phyloP scores from a whole-genome alignment of 345 rosid genomes.

The Raphanus raphanistrum region DNA sequence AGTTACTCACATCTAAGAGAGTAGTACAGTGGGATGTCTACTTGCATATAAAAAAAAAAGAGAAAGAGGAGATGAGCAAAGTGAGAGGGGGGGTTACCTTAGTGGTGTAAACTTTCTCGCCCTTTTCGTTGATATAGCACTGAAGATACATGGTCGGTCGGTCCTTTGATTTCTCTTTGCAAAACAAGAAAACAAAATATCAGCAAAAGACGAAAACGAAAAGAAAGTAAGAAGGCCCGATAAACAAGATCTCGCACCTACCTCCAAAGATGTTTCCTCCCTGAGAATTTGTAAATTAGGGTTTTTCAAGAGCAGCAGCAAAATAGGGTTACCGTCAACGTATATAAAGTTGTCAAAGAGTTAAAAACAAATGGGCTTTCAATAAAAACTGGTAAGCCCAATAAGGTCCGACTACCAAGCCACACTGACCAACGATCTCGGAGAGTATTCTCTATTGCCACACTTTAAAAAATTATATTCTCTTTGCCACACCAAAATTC shows the following conservation, averaged over 20 bases:
- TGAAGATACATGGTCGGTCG: slow-evolving; percentile 61
- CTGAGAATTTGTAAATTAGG: slow-evolving; percentile 25
- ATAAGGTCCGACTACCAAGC: neutral
- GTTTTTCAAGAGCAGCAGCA: neutral
- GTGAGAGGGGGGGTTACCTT: slow-evolving; percentile 44
- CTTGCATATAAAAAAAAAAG: no score
- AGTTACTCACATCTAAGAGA: neutral
- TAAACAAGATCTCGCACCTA: slow-evolving; percentile 11
- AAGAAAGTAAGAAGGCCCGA: neutral
- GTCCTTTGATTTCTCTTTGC: neutral
- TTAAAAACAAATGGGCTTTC: slow-evolving; percentile 25
- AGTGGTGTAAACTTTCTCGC: slow-evolving; percentile 79
- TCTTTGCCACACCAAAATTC: no score
- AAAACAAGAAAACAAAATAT: neutral
- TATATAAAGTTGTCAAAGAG: neutral
- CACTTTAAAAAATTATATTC: no score
- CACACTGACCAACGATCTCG: neutral
- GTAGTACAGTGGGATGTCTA: no score
- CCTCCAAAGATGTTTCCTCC: slow-evolving; percentile 19
- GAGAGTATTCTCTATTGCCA: no score
- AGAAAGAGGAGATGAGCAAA: neutral
- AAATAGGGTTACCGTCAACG: neutral
- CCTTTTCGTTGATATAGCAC: slow-evolving; percentile 77
- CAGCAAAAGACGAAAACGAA: neutral
- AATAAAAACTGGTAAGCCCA: neutral